phyloP scores from a whole-genome alignment of 208 protist genomes.

The Trichomonas tenax region DNA sequence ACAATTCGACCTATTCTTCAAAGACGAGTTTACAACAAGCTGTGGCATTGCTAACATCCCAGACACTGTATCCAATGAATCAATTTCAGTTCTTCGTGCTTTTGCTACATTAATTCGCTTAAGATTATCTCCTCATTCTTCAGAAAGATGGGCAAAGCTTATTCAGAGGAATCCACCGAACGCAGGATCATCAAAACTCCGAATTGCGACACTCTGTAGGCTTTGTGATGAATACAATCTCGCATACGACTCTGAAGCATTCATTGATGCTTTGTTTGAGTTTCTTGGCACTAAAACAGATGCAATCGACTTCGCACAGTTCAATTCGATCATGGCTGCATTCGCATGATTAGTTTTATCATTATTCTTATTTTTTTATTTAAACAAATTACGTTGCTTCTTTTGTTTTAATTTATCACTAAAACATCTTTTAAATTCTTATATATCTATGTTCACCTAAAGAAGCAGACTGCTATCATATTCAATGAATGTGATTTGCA shows the following conservation, averaged over 20 bases:
- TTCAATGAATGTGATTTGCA: too few species aligned
- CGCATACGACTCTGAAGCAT: background rate
- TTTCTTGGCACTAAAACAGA: background rate
- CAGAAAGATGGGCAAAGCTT: background rate
- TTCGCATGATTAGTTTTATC: background rate
- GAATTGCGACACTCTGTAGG: background rate
- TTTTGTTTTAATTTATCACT: too few species aligned
- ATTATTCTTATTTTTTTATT: background rate
- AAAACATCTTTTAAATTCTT: too few species aligned
- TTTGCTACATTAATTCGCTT: background rate
- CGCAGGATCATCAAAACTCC: background rate
- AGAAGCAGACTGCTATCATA: too few species aligned
- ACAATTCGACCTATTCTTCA: background rate
- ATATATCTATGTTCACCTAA: too few species aligned
- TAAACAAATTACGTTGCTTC: background rate
- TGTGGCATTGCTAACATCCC: background rate
- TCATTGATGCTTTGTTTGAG: slow-evolving; percentile 2
- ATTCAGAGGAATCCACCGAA: background rate
- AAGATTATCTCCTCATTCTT: background rate
- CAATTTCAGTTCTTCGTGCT: background rate
- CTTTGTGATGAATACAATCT: background rate
- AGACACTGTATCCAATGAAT: background rate
- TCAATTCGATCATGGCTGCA: background rate
- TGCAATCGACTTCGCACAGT: background rate
- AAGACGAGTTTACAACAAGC: background rate